Percentiles rank a stretch among this genome's conserved stretches.
Conservation (phyloP, 2,329 filamentous ascomycete genomes). For the Lasiodiplodia sp. region DNA sequence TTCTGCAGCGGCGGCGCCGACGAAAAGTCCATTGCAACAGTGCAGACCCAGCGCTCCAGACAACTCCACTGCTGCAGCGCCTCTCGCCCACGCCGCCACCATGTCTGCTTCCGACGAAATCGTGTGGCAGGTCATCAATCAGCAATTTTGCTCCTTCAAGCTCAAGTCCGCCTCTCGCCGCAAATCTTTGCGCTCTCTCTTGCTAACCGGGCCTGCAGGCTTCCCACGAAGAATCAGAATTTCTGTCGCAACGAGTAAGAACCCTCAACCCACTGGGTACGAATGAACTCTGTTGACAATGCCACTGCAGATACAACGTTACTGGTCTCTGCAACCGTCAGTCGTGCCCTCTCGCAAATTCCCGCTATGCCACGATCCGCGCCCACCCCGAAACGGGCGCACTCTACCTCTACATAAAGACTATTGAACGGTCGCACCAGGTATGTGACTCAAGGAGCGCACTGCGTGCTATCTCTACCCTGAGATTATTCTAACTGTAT, state of each 20-base stretch:
- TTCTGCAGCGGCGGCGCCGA: neutral
- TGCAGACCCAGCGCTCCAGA: neutral
- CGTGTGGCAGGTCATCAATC: constrained; percentile 95
- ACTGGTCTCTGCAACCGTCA: constrained; percentile 84
- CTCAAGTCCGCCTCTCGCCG: constrained; percentile 65
- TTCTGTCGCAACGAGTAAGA: constrained; percentile 86
- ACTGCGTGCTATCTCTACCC: no score
- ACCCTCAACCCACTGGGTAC: constrained; percentile 18
- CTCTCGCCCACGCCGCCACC: neutral
- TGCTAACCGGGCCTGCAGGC: constrained; percentile 17
- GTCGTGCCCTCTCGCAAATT: constrained; percentile 89
- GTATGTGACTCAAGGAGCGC: neutral
- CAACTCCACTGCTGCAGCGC: constrained; percentile 1
- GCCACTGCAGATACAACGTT: constrained; percentile 71
- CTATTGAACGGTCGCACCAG: constrained; percentile 81
- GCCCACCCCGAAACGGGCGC: constrained; percentile 79
- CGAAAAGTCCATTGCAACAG: constrained; percentile 21
- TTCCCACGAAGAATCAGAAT: constrained; percentile 78
- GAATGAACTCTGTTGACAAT: neutral
- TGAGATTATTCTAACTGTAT: neutral
- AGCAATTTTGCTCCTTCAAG: constrained; percentile 95
- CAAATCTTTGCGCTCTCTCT: constrained; percentile 35
- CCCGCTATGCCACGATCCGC: constrained; percentile 89
- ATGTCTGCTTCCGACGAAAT: constrained; percentile 79
- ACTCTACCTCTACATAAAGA: constrained; percentile 97